Evolutionary conservation across 345 rosid genomes (phyloP).

Genomic region (Pugionium cornutum): DNA sequence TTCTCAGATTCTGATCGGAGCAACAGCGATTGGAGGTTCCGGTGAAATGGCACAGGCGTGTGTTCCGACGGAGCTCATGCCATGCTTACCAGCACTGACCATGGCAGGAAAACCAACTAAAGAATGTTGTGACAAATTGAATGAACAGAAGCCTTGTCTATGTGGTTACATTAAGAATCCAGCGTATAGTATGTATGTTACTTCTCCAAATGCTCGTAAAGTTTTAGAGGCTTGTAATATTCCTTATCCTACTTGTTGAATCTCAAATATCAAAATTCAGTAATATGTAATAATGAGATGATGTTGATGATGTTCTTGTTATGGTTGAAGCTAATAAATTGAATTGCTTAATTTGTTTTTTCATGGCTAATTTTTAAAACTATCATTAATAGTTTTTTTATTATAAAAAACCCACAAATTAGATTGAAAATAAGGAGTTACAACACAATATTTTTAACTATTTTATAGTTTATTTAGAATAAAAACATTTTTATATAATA

Average conservation of each 20-base stretch:
- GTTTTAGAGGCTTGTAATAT: constrained; percentile 2
- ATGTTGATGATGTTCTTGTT: too few species aligned
- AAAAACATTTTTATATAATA: too few species aligned
- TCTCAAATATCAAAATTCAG: too few species aligned
- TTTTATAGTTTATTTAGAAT: too few species aligned
- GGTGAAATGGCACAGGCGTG: constrained; percentile 20
- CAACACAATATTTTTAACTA: too few species aligned
- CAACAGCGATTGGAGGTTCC: not conserved
- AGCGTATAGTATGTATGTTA: constrained; percentile 15
- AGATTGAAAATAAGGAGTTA: too few species aligned
- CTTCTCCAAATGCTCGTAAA: constrained; percentile 39
- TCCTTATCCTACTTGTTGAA: constrained; percentile 17
- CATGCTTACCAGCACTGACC: constrained; percentile 29
- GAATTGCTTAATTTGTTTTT: too few species aligned
- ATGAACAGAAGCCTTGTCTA: constrained; percentile 39
- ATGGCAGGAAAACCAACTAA: not conserved
- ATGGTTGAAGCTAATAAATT: too few species aligned
- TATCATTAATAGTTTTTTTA: too few species aligned
- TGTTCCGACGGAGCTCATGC: constrained; percentile 21
- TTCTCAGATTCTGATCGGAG: not conserved
- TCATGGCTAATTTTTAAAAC: too few species aligned
- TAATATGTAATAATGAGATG: too few species aligned
- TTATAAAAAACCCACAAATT: too few species aligned
- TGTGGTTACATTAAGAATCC: constrained; percentile 43
- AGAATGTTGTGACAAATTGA: constrained; percentile 36